These are phyloP conservation scores for Quercus tomentella DNA, from an alignment of 331 rosid genomes.

Conservation along the genomic window DNA sequence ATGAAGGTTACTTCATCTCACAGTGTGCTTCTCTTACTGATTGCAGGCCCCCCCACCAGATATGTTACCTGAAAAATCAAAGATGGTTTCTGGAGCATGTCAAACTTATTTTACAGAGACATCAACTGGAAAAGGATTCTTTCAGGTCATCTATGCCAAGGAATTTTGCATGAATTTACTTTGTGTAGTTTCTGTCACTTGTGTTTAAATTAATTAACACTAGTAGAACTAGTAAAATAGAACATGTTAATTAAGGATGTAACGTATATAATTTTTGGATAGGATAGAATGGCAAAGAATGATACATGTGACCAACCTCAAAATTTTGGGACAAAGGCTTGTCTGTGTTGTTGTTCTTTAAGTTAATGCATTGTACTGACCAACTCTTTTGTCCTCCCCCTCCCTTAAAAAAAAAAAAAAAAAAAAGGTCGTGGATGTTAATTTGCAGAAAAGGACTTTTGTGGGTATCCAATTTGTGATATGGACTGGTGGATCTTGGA, in stretches of 20 bases:
- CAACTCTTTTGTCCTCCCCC: neutral
- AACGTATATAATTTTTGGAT: too few species aligned
- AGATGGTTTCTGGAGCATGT: slow-evolving; percentile 33
- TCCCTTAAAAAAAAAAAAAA: neutral
- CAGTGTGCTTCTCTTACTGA: slow-evolving; percentile 3
- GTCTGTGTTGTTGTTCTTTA: neutral
- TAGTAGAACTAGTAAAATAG: too few species aligned
- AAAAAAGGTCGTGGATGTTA: slow-evolving; percentile 22
- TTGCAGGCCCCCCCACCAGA: slow-evolving; percentile 29
- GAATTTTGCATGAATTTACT: neutral
- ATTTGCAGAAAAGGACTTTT: slow-evolving; percentile 25
- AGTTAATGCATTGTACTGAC: neutral
- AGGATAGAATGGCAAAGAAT: too few species aligned
- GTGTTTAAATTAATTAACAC: neutral
- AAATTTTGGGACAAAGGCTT: too few species aligned
- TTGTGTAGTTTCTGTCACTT: neutral
- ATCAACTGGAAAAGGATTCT: slow-evolving; percentile 18
- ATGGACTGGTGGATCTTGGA: slow-evolving; percentile 37
- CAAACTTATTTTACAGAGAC: slow-evolving; percentile 28
- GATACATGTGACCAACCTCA: too few species aligned
- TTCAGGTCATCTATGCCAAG: slow-evolving; percentile 22
- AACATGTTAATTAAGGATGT: too few species aligned
- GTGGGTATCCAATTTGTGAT: slow-evolving; percentile 34
- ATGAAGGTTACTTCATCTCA: neutral
- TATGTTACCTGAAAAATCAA: slow-evolving; percentile 29